Conservation (phyloP, 495 filamentous ascomycete species). For the Tuber melanosporum region DNA sequence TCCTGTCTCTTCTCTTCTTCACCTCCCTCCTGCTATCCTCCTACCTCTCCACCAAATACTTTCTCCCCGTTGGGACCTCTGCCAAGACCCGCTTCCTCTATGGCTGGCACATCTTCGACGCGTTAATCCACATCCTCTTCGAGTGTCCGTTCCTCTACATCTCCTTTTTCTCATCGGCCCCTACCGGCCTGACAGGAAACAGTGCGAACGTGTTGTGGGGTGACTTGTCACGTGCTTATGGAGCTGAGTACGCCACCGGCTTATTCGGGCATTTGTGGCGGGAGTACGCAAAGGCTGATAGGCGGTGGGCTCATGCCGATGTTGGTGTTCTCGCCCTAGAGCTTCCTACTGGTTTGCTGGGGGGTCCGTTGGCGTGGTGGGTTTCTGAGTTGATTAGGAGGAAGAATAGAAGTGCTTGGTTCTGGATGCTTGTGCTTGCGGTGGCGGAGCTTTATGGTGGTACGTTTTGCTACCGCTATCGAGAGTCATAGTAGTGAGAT, state of each 20-base stretch:
- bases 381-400: slow-evolving; percentile 60
- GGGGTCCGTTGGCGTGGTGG: slow-evolving; percentile 63
- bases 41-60: slow-evolving; percentile 46
- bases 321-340: slow-evolving; percentile 73
- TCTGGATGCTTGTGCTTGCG: slow-evolving; percentile 69
- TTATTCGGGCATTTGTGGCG: slow-evolving; percentile 71
- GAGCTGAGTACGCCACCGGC: slow-evolving; percentile 61
- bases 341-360: slow-evolving; percentile 73
- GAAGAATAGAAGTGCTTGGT: slow-evolving; percentile 53
- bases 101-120: slow-evolving; percentile 92
- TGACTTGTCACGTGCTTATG: slow-evolving; percentile 57
- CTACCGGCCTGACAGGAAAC: slow-evolving; percentile 36
- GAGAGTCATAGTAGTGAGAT: neutral
- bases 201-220: slow-evolving; percentile 33
- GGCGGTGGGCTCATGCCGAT: slow-evolving; percentile 74
- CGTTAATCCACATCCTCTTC: slow-evolving; percentile 78
- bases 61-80: slow-evolving; percentile 47
- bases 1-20: slow-evolving; percentile 47
- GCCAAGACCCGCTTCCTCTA: slow-evolving; percentile 63
- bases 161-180: slow-evolving; percentile 70
- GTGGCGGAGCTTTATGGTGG: slow-evolving; percentile 92
- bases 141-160: slow-evolving; percentile 89
- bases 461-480: slow-evolving; percentile 20
- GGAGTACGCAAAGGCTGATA: slow-evolving; percentile 86
- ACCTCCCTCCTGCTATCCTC: slow-evolving; percentile 48